phyloP scores from a whole-genome alignment of 768 basidiomycete genomes.

The Leucocoprinus sp. region DNA sequence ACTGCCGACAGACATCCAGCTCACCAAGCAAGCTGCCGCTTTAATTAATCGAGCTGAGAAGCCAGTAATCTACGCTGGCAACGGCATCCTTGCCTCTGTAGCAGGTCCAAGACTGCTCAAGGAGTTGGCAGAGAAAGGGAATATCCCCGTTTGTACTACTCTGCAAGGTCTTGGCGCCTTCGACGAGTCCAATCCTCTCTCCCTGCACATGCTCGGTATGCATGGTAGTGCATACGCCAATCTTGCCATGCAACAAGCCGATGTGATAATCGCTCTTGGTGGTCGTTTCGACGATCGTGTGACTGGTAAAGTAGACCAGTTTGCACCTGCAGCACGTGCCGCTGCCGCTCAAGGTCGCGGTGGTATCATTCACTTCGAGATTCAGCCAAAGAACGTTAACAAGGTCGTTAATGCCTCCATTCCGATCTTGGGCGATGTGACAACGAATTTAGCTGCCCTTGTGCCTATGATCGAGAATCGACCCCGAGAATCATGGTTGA shows the following conservation, averaged over 20 bases:
- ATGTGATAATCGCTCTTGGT: slow-evolving; percentile 96
- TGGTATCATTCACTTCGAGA: slow-evolving; percentile 99
- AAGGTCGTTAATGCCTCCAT: slow-evolving; percentile 95
- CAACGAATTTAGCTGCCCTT: slow-evolving; percentile 70
- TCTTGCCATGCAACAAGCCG: slow-evolving; percentile 94
- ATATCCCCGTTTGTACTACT: slow-evolving; percentile 96
- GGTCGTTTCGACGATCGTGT: slow-evolving; percentile 98
- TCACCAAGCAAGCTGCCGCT: slow-evolving; percentile 77
- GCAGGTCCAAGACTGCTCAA: slow-evolving; percentile 77
- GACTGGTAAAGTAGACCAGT: slow-evolving; percentile 81
- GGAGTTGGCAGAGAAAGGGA: slow-evolving; percentile 71
- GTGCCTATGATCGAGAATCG: slow-evolving; percentile 66
- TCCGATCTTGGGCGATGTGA: slow-evolving; percentile 90
- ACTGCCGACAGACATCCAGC: slow-evolving; percentile 50
- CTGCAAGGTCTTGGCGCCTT: slow-evolving; percentile 93
- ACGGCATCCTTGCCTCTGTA: slow-evolving; percentile 78
- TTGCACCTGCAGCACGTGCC: slow-evolving; percentile 84
- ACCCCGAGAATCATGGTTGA: slow-evolving; percentile 75
- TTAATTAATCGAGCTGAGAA: slow-evolving; percentile 89
- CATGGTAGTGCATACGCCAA: slow-evolving; percentile 98
- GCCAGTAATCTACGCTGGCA: slow-evolving; percentile 90
- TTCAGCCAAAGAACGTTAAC: slow-evolving; percentile 98
- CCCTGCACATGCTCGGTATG: slow-evolving; percentile 98
- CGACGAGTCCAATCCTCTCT: slow-evolving; percentile 81
- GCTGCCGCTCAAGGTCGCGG: slow-evolving; percentile 83